Evolutionary conservation across 768 basidiomycete species (phyloP), one percentile per base, ranked within the genome.

Genomic region (Pisolithus marmoratus): DNA sequence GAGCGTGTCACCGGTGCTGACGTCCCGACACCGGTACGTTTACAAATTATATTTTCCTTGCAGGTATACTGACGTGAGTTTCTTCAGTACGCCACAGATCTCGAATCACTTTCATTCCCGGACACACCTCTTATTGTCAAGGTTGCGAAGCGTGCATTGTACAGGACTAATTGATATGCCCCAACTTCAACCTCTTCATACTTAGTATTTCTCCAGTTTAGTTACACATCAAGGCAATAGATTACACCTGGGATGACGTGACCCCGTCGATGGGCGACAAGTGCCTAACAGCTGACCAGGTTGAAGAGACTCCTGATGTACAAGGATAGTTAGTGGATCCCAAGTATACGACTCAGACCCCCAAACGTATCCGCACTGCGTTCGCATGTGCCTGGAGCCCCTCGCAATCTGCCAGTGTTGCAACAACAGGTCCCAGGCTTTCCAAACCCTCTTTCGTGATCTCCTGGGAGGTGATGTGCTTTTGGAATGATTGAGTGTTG

Each of bases 1-100:
- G 96, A 99, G 78, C 87, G 96, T 56, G 78, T 99, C 57, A 98
- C 96, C 56, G 96, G 96, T 62, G 94, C 96, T 56, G 90, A 99
- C 64, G 85, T 99, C 38, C 95, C 95, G 40, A 99, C 96, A 63
- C 96, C 95, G 49, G 93, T 91, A 53, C 60, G 89, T 77, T 12
- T 43, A 26, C 38, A 5, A 46, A 43, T 37, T 26, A 2, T 61
- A 31, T 20, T 58, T 46, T 45, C 49, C 38, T 31, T 57, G n/a
- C 19, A 19, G 27, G 50, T 23, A 50, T 23, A n/a, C 54, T 64
- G 2, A 63, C 15, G 20, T 27, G 60, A 22, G 53, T 19, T 53
- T 24, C 42, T 46, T 8, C 60, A 95, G 90, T 98, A 98, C 65
- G 93, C 95, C 50, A 80, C 82, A 58, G 85, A 85, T 69, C 82